Evolutionary conservation across 2,329 filamentous ascomycete genomes (phyloP), one percentile per base, ranked within the genome.

Genomic region (Aspergillus spinulosporus): DNA sequence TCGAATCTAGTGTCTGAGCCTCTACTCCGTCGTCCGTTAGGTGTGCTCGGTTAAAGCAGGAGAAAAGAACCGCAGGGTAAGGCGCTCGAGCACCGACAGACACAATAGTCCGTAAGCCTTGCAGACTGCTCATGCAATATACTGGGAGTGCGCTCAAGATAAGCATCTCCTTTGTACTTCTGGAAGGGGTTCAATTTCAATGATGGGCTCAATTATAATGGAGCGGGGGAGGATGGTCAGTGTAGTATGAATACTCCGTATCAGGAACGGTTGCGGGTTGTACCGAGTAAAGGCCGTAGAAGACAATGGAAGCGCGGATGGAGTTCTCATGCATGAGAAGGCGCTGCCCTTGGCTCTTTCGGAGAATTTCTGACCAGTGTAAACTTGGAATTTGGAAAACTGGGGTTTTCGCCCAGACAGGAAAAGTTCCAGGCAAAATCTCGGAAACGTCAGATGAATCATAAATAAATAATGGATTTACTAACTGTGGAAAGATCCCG

Each of bases 291-390:
- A 31, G 14, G 6, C 29, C 29, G 31, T 47, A n/a, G 45, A 54
- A 54, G 28, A 39, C 31, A 28, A 40, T 40, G 32, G 46, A 55
- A 46, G 47, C 53, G 29, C 29, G n/a, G 11, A 12, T 12, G 31
- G 48, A 32, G 31, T 34, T 50, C 39, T 34, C 7, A 44, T 21
- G 34, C 44, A 36, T 15, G 8, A 40, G 29, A 40, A 51, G 47
- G 21, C 28, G 6, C 43, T 21, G 7, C 26, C 37, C 49, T 57
- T 52, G 49, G 54, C 54, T 42, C 36, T 2, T 32, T 42, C 54
- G 54, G 54, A 52, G 49, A 57, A 57, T 57, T 57, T 37, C 49
- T 57, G 31, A 14, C 54, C 54, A 52, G 49, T 57, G 39, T 28
- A 28, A 28, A 28, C 26, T 28, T 4, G 26, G 26, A 28, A 28